Evolutionary conservation across 1,284 basidiomycete species (phyloP).

Genomic region (Cryptococcus sp.): DNA sequence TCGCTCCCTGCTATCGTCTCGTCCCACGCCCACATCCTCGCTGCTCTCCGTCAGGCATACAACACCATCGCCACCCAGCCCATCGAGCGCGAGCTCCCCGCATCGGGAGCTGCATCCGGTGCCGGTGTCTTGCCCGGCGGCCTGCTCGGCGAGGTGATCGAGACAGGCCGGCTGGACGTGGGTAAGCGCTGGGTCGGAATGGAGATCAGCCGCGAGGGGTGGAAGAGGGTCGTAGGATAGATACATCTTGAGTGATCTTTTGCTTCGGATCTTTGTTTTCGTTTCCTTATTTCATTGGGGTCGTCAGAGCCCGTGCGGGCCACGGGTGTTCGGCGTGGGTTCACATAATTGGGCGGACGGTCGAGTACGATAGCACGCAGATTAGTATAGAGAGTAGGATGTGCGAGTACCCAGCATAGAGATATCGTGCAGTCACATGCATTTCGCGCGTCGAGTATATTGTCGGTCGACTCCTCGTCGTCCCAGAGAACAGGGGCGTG

Average conservation of each 20-base stretch:
- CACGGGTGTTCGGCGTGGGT: too few relatives aligned
- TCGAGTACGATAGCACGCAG: too few relatives aligned
- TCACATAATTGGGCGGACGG: too few relatives aligned
- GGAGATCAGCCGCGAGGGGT: conserved; percentile 12
- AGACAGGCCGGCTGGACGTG: conserved; percentile 16
- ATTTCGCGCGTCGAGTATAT: too few relatives aligned
- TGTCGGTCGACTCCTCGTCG: conserved; percentile 11
- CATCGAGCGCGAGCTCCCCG: conserved; percentile 17
- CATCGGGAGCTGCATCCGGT: neutral
- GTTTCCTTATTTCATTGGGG: too few relatives aligned
- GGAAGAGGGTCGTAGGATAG: conserved; percentile 17
- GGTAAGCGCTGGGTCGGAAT: conserved; percentile 15
- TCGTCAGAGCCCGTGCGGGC: too few relatives aligned
- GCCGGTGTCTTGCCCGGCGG: conserved; percentile 1
- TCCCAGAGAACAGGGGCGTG: conserved; percentile 20
- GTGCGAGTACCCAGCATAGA: too few relatives aligned
- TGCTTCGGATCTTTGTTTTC: too few relatives aligned
- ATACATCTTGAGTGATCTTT: too few relatives aligned
- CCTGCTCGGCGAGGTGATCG: conserved; percentile 26
- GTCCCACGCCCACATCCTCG: conserved; percentile 29
- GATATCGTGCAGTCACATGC: too few relatives aligned
- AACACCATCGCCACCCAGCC: conserved; percentile 35
- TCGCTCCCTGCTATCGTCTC: conserved; percentile 25
- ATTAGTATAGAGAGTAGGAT: too few relatives aligned
- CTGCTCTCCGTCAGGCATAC: conserved; percentile 35